Conservation (phyloP, 1,284 basidiomycete species). For the Trichosporon sp. region DNA sequence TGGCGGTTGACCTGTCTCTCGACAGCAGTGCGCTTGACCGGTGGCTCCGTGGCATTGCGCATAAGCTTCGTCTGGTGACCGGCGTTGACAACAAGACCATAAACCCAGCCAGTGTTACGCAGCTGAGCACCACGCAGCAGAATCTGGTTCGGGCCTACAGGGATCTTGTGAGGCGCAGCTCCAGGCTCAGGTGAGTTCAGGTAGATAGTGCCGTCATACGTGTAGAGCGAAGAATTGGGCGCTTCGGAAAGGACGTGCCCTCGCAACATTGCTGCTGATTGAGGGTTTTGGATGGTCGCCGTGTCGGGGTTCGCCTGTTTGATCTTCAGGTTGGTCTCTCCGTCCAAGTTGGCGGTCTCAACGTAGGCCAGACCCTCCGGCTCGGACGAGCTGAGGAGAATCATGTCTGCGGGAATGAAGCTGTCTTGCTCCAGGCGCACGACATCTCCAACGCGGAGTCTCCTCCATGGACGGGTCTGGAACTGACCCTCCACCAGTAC, state of each 20-base stretch:
- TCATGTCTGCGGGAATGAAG: slow-evolving; percentile 92
- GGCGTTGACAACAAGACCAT: slow-evolving; percentile 88
- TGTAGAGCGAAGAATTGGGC: slow-evolving; percentile 96
- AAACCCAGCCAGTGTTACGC: slow-evolving; percentile 94
- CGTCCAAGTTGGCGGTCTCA: slow-evolving; percentile 95
- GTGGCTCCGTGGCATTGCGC: slow-evolving; percentile 88
- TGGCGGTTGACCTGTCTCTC: slow-evolving; percentile 95
- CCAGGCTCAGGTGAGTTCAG: slow-evolving; percentile 49
- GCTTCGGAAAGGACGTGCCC: slow-evolving; percentile 89
- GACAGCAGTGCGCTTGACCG: slow-evolving; percentile 93
- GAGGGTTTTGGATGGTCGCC: slow-evolving; percentile 67
- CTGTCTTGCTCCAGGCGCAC: slow-evolving; percentile 85
- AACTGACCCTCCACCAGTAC: slow-evolving; percentile 67
- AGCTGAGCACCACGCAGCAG: slow-evolving; percentile 91
- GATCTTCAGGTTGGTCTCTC: slow-evolving; percentile 98
- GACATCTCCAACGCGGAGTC: slow-evolving; percentile 85
- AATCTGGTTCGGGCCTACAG: slow-evolving; percentile 90
- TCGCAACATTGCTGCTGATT: slow-evolving; percentile 64
- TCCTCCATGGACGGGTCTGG: slow-evolving; percentile 74
- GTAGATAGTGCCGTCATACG: slow-evolving; percentile 77
- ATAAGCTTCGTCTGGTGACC: slow-evolving; percentile 98
- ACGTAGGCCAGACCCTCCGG: slow-evolving; percentile 97
- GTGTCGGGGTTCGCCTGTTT: slow-evolving; percentile 90
- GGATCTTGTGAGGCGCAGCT: slow-evolving; percentile 61
- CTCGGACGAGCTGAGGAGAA: slow-evolving; percentile 83